These are phyloP conservation scores for Saccharomycopsis lassenensis DNA, from an alignment of 805 yeast species.

Conservation along the genomic window DNA sequence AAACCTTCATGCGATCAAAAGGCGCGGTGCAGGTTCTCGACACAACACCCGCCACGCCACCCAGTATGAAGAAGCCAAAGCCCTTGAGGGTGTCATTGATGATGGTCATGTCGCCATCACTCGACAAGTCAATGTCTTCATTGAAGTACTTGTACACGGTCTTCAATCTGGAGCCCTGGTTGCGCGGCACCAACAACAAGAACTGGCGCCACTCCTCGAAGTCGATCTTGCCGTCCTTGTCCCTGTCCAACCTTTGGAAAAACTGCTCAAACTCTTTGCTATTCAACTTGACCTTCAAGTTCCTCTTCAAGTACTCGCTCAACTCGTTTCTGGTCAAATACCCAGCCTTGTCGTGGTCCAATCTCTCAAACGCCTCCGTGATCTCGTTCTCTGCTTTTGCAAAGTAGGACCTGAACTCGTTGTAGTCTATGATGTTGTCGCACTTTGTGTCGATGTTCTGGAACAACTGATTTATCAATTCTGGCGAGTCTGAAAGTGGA, in stretches of 20 bases:
- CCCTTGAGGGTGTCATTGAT: slow-evolving; percentile 72
- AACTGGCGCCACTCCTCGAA: slow-evolving; percentile 83
- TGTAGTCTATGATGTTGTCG: slow-evolving; percentile 48
- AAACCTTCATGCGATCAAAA: slow-evolving; percentile 89
- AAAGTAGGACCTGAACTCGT: slow-evolving; percentile 57
- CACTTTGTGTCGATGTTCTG: slow-evolving; percentile 46
- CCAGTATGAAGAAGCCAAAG: slow-evolving; percentile 84
- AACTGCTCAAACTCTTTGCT: slow-evolving; percentile 42
- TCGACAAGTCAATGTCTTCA: slow-evolving; percentile 71
- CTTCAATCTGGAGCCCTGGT: slow-evolving; percentile 61
- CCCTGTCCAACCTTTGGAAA: slow-evolving; percentile 40
- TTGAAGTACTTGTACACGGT: slow-evolving; percentile 76
- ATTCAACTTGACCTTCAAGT: slow-evolving; percentile 43
- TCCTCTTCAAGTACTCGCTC: slow-evolving; percentile 44
- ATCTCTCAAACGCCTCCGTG: slow-evolving; percentile 49
- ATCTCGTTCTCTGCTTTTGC: slow-evolving; percentile 62
- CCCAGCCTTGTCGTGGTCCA: slow-evolving; percentile 71
- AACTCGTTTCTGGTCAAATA: slow-evolving; percentile 55
- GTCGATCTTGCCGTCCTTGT: slow-evolving; percentile 57
- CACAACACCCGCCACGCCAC: slow-evolving; percentile 92
- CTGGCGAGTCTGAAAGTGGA: slow-evolving; percentile 52
- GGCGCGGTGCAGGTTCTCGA: slow-evolving; percentile 97
- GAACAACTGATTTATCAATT: slow-evolving; percentile 47
- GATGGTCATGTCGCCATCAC: slow-evolving; percentile 88
- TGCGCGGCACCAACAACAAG: slow-evolving; percentile 70